Evolutionary conservation across 371 early-diverging fungal species (phyloP), one percentile per base, ranked within the genome.

Genomic region (Chytridium lagenaria): DNA sequence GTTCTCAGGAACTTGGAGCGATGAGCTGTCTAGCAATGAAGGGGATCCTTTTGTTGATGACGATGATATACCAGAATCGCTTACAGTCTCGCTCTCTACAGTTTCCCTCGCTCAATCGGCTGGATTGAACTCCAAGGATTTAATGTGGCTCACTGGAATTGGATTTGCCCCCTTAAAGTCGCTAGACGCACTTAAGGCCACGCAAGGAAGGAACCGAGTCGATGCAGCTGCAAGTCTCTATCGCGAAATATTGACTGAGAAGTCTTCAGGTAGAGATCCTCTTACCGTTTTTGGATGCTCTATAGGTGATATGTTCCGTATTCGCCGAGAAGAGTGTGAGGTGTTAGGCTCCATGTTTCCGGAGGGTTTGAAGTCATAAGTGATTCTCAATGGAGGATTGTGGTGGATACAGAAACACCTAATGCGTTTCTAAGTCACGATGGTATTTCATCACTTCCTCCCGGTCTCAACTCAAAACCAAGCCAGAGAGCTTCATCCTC

Each of bases 321-420:
- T 51, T 23, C 70, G 78, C 1, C 50, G 69, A 23, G 74, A 77
- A 23, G 82, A 81, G 64, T 33, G 40, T n/a, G 66, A 49, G 49
- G 74, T 73, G 26, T 44, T 79, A 39, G 67, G 67, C 28, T 44
- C 70, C 52, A 71, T 79, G 72, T 78, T 71, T 70, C 75, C 70
- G 52, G 57, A 61, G 0, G 67, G 28, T 76, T 77, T 23, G 71
- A 73, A 34, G 40, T 51, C n/a, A 38, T 57, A 12, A 38, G n/a
- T 22, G 67, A 68, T 19, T 12, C 50, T 16, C 2, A 51, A 0
- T 72, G 76, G 72, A 44, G 33, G n/a, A 49, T 72, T n/a, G 26
- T 30, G 31, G 49, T 78, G 1, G 50, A 30, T 31, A 52, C 76
- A 3, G 55, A 50, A n/a, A 59, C 64, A 30, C 68, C 70, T 50